Conservation (phyloP, 2,329 filamentous ascomycete species). For the Colletotrichum sp. region DNA sequence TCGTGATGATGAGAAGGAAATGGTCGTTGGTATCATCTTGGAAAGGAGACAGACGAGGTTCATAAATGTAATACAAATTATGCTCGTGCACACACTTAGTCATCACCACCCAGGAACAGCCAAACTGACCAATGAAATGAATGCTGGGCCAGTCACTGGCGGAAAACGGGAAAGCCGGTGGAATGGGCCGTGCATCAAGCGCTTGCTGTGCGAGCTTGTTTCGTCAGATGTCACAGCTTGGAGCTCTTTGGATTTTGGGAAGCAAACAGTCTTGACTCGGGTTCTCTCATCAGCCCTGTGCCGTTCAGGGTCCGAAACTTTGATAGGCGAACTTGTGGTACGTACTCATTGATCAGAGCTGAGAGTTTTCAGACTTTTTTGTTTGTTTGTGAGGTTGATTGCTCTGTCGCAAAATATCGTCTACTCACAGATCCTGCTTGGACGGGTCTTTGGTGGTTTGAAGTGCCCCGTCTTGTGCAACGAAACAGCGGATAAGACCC, state of each 20-base stretch:
- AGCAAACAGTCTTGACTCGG: not conserved
- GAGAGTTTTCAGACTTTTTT: not conserved
- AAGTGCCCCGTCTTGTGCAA: not conserved
- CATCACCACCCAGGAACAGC: fast-evolving
- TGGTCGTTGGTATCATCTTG: fast-evolving
- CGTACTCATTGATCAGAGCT: not conserved
- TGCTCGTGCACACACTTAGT: not conserved
- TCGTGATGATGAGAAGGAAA: too few species aligned
- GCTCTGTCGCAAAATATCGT: not conserved
- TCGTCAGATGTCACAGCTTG: not conserved
- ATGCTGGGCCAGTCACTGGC: not conserved
- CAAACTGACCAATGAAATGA: not conserved
- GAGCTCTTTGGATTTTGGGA: not conserved
- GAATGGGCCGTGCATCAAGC: not conserved
- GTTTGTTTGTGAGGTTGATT: not conserved
- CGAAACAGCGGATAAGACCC: not conserved
- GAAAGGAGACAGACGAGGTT: not conserved
- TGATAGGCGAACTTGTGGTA: not conserved
- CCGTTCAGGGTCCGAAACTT: not conserved
- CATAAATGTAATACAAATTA: not conserved
- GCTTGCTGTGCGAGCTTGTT: not conserved
- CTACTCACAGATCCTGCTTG: not conserved
- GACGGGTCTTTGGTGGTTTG: not conserved
- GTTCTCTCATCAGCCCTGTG: not conserved
- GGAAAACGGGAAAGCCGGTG: not conserved